These are phyloP conservation scores for Irineochytrium annulatum DNA, from an alignment of 192 early-diverging fungal species.

Conservation along the genomic window DNA sequence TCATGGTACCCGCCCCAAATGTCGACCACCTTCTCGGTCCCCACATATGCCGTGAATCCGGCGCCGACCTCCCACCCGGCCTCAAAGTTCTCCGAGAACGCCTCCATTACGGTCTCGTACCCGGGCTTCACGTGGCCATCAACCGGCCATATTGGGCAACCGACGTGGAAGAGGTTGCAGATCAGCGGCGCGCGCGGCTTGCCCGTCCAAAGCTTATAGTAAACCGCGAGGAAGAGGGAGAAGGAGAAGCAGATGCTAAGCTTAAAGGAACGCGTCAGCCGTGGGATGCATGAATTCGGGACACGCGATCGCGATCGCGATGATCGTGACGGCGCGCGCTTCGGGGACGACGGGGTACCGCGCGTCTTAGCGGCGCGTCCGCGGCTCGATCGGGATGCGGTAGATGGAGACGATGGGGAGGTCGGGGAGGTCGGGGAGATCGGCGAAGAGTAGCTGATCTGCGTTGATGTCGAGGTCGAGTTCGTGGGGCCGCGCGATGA, in stretches of 20 bases:
- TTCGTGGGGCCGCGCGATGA: too few species aligned
- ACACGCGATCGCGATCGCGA: neutral
- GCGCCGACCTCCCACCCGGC: slow-evolving; percentile 47
- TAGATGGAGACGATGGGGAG: too few species aligned
- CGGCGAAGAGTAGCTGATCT: too few species aligned
- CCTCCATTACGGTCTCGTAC: slow-evolving; percentile 33
- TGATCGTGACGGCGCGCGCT: too few species aligned
- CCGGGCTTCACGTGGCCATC: slow-evolving; percentile 12
- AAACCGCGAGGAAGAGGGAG: neutral
- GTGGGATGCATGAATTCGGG: neutral
- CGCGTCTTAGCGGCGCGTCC: too few species aligned
- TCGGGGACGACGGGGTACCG: too few species aligned
- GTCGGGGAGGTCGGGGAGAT: too few species aligned
- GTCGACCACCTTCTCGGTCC: slow-evolving; percentile 56
- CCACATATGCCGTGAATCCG: slow-evolving; percentile 45
- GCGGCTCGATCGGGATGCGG: too few species aligned
- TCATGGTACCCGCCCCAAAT: slow-evolving; percentile 59
- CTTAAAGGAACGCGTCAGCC: neutral
- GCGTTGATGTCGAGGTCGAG: too few species aligned
- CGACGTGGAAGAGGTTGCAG: neutral
- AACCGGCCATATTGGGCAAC: neutral
- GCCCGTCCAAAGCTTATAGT: neutral
- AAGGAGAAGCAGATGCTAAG: neutral
- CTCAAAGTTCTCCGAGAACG: slow-evolving; percentile 39
- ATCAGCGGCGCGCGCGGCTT: neutral